Conservation (phyloP, 2,329 filamentous ascomycete genomes). For the Colletotrichum phormii region DNA sequence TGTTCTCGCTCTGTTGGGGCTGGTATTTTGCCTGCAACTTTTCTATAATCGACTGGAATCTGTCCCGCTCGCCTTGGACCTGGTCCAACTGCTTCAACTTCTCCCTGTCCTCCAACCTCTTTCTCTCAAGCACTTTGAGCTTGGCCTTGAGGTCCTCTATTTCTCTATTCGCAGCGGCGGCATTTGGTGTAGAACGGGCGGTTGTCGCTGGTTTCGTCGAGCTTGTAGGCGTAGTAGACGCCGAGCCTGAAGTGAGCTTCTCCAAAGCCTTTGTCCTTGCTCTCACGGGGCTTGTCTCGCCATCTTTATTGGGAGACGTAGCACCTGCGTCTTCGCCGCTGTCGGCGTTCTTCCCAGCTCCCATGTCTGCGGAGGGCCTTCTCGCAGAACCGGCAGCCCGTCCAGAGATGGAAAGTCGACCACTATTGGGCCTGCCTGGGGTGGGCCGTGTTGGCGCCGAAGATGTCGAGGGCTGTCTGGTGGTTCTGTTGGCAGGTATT, state of each 20-base stretch:
- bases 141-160: conserved; percentile 92
- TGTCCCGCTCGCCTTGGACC: conserved; percentile 80
- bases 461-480: conserved; percentile 58
- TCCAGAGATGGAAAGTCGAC: conserved; percentile 53
- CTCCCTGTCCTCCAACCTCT: conserved; percentile 86
- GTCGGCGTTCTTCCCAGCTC: conserved; percentile 52
- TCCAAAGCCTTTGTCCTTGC: conserved; percentile 64
- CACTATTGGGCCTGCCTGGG: conserved; percentile 53
- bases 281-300: conserved; percentile 63
- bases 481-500: conserved; percentile 55
- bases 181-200: conserved; percentile 52
- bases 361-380: conserved; percentile 59
- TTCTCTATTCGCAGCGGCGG: conserved; percentile 69
- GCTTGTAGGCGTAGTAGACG: conserved; percentile 44
- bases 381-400: conserved; percentile 52
- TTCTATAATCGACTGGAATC: conserved; percentile 86
- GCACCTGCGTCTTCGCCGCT: conserved; percentile 50
- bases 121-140: conserved; percentile 87
- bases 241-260: conserved; percentile 56
- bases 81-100: conserved; percentile 83
- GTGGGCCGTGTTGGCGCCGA: conserved; percentile 44
- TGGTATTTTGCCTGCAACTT: conserved; percentile 92
- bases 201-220: conserved; percentile 41
- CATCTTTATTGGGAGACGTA: conserved; percentile 62
- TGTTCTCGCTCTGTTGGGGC: conserved; percentile 83